Conservation (phyloP, 768 basidiomycete genomes). For the Omphalotus guepiniiformis region DNA sequence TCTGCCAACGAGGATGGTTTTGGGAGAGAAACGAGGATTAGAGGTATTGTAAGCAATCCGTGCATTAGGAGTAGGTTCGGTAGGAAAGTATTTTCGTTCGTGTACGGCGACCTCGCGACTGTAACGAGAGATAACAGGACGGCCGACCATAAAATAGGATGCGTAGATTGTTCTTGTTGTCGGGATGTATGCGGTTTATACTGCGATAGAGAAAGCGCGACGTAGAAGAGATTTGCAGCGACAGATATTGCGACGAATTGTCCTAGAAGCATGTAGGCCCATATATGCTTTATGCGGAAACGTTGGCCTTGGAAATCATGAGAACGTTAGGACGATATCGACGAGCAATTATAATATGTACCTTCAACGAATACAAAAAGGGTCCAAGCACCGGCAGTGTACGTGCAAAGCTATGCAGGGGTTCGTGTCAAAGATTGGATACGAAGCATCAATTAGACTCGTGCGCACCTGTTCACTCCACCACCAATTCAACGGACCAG, state of each 20-base stretch:
- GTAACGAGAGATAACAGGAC: conserved; percentile 43
- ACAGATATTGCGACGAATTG: conserved; percentile 70
- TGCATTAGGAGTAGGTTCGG: conserved; percentile 62
- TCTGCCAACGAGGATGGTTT: neutral
- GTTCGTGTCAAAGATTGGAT: neutral
- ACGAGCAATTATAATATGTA: conserved; percentile 16
- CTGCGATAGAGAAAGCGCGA: conserved; percentile 40
- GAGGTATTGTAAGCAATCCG: conserved; percentile 47
- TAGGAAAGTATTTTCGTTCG: conserved; percentile 43
- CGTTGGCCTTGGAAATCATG: conserved; percentile 25
- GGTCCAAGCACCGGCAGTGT: conserved; percentile 55
- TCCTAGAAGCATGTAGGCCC: conserved; percentile 71
- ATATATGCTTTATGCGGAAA: conserved; percentile 41
- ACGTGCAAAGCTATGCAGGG: conserved; percentile 45
- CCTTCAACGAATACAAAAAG: conserved; percentile 50
- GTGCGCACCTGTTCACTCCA: conserved; percentile 50
- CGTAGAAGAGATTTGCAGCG: conserved; percentile 58
- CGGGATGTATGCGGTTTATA: conserved; percentile 11
- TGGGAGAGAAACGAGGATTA: conserved; percentile 27
- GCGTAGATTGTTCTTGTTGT: conserved; percentile 9
- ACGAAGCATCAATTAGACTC: neutral
- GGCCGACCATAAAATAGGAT: conserved; percentile 33
- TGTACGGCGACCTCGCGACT: conserved; percentile 40
- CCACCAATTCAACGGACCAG: conserved; percentile 55
- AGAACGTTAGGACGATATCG: neutral